Evolutionary conservation across 345 rosid genomes (phyloP), one percentile per base, ranked within the genome.

Genomic region (Sonneratia alba): DNA sequence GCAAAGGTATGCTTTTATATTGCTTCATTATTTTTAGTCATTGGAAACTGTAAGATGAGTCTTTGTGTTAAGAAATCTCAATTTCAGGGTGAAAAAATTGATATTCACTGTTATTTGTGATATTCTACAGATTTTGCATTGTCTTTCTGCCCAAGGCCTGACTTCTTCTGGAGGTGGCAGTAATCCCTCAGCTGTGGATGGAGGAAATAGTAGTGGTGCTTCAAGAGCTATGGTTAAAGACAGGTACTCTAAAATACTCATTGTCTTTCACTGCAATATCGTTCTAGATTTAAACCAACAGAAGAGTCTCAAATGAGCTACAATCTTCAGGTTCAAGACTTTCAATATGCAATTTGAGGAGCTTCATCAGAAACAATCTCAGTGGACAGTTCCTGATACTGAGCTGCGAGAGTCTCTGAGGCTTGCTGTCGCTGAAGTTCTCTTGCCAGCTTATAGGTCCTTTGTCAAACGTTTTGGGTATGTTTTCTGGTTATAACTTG

Each of bases 361-460:
- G 82, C 94, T 95, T 74, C 99, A 95, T 81, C 93, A 92, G 71
- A 95, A 88, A 67, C 99, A 92, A 78, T 89, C 99, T 64, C 98
- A 92, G 69, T 92, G 98, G 98, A 88, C 98, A 45, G 97, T 95
- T 71, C 97, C 98, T 3, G 99, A 95, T 83, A 84, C 96, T 1
- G 99, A 95, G 83, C 81, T 95, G 78, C 87, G 97, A 74, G 98
- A 95, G 77, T 92, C 99, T 66, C 77, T 95, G 19, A 82, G 98
- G 85, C 99, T 95, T 75, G 97, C 99, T 57, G 99, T 95, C 66
- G 99, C 99, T 71, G 99, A 95, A 86, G 91, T 95, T 40, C 79
- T 95, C 77, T 82, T 95, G 79, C 99, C 99, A 70, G 99, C 99
- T 56, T 95, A 95, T 81, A 81, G 98, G 84, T 87, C 97, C 71